Evolutionary conservation across 1,284 basidiomycete species (phyloP), one percentile per base, ranked within the genome.

Genomic region (Lignosus rhinocerotis): DNA sequence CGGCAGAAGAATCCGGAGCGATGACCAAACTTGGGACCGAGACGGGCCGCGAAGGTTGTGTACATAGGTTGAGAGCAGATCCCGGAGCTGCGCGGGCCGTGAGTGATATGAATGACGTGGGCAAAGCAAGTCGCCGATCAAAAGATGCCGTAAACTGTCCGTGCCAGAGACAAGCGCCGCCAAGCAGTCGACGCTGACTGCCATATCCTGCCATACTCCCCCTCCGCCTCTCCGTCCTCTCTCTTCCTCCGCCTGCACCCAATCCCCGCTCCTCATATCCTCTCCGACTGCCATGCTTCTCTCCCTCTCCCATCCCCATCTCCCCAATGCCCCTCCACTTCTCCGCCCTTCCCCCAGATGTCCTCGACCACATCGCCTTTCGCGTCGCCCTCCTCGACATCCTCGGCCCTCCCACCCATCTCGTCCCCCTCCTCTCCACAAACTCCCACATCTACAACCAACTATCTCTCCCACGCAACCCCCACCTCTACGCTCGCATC

Each of bases 361-460:
- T 91, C 58, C 72, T 90, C 67, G 76, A 83, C 38, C 69, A 78
- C 58, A 84, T 92, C 69, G 82, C 79, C 30, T 74, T 80, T 66
- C 73, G 82, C 47, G 63, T 82, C 65, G 73, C 78, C 59, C 69
- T 80, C 60, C 66, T 72, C 21, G 63, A 75, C 41, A 74, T 80
- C 9, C 65, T 76, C 4, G 73, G 77, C 1, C 78, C 78, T 0
- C 81, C 83, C 0, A 30, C 64, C 1, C 60, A 75, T 0, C 66
- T 87, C 55, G 47, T 79, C 19, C 72, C 83, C 0, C 76, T 91
- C 42, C 79, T 87, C 47, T 69, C 73, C 36, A 76, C 84, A 2
- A 86, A 75, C 60, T 73, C 67, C 3, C 56, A 68, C 38, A 64
- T 91, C n/a, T 56, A 85, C 69, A 6, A 61, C 33, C 51, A 68